Evolutionary conservation across 768 basidiomycete genomes (phyloP).

Genomic region (Hortiboletus campestris): DNA sequence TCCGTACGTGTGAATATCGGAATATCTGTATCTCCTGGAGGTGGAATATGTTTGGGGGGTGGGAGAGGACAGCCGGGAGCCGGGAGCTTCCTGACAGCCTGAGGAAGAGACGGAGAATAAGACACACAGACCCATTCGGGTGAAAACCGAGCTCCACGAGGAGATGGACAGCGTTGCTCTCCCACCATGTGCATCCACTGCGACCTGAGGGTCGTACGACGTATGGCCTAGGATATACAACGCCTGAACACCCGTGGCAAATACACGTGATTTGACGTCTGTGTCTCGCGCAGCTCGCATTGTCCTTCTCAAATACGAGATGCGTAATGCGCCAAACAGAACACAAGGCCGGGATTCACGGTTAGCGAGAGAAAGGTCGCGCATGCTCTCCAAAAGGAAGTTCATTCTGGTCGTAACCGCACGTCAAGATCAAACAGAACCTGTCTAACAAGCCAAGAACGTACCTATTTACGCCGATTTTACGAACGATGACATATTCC

Average conservation of each 20-base stretch:
- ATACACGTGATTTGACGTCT: constrained; percentile 2
- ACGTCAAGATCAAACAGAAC: not conserved
- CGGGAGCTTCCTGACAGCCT: constrained; percentile 11
- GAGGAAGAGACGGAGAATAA: constrained; percentile 2
- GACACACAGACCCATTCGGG: not conserved
- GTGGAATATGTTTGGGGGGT: constrained; percentile 1
- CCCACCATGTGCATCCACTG: constrained; percentile 1
- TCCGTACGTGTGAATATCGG: constrained; percentile 18
- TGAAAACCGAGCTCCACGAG: constrained; percentile 7
- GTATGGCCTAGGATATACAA: constrained; percentile 3
- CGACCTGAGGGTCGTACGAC: not conserved
- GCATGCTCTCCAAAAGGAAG: constrained; percentile 15
- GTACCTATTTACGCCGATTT: constrained; percentile 8
- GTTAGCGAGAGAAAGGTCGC: constrained; percentile 10
- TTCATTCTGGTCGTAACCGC: constrained; percentile 5
- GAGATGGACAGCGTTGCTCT: constrained; percentile 3
- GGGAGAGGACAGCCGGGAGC: constrained; percentile 7
- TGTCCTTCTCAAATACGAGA: constrained; percentile 11
- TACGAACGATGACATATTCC: not conserved
- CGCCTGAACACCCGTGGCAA: not conserved
- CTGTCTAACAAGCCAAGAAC: not conserved
- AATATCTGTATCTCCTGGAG: constrained; percentile 1
- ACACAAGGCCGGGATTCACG: constrained; percentile 8
- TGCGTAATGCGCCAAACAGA: constrained; percentile 11
- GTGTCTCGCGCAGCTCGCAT: not conserved